Percentiles rank a stretch among this genome's conserved stretches.
Evolutionary conservation across 495 filamentous ascomycete species (phyloP).

Genomic region (Daldinia loculata): DNA sequence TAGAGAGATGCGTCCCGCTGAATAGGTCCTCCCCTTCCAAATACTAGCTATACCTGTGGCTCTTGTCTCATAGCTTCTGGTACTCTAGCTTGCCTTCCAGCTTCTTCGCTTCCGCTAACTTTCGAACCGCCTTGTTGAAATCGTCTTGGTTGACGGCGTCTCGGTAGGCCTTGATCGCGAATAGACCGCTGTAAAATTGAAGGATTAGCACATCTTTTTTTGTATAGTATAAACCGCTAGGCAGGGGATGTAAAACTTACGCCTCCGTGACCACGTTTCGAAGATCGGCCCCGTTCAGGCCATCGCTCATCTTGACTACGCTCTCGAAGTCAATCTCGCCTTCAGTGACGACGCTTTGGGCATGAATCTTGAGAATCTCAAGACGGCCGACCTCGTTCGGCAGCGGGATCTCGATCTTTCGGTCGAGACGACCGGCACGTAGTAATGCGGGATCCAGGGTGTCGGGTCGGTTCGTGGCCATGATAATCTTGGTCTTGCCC

Average conservation of each 20-base stretch:
- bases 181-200: constrained; percentile 72
- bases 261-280: constrained; percentile 99
- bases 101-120: constrained; percentile 98
- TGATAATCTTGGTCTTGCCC: constrained; percentile 99
- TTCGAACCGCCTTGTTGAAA: constrained; percentile 97
- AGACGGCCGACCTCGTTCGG: constrained; percentile 98
- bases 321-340: constrained; percentile 99
- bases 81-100: constrained; percentile 97
- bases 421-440: constrained; percentile 90
- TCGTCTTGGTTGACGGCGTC: constrained; percentile 98
- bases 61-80: constrained; percentile 81
- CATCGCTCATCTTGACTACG: constrained; percentile 99
- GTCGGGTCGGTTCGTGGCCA: constrained; percentile 99
- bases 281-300: constrained; percentile 96
- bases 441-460: constrained; percentile 95
- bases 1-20: too few species aligned
- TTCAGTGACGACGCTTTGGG: constrained; percentile 82
- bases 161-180: constrained; percentile 96
- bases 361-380: constrained; percentile 99
- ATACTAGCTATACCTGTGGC: background rate
- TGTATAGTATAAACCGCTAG: constrained; percentile 1
- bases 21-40: background rate
- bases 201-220: constrained; percentile 30
- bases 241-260: constrained; percentile 63
- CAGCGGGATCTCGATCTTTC: constrained; percentile 98